Evolutionary conservation across 345 rosid genomes (phyloP).

Genomic region (Aurinia saxatilis): DNA sequence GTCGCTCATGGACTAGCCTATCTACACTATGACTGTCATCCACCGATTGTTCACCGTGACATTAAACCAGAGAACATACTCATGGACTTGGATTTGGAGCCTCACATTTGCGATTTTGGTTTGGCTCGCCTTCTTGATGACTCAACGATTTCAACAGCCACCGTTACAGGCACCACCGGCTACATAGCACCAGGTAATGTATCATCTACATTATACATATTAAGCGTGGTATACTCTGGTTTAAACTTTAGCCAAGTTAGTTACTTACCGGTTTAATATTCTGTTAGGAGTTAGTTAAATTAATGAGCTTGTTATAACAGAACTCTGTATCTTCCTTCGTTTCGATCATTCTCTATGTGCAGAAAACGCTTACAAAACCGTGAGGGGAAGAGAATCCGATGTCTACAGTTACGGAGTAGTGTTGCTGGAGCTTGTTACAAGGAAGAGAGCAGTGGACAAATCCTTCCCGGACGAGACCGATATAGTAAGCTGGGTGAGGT

Average conservation of each 20-base stretch:
- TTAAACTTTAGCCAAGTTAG: background rate
- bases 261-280: background rate
- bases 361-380: constrained; percentile 55
- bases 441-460: constrained; percentile 46
- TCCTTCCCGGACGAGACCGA: constrained; percentile 30
- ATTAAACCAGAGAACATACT: constrained; percentile 79
- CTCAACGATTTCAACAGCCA: constrained; percentile 33
- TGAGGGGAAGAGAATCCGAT: constrained; percentile 52
- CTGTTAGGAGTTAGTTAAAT: background rate
- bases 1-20: constrained; percentile 70
- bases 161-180: constrained; percentile 62
- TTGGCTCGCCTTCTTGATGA: constrained; percentile 61
- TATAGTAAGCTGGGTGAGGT: constrained; percentile 47
- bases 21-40: constrained; percentile 74
- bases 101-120: constrained; percentile 81
- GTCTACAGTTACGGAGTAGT: constrained; percentile 73
- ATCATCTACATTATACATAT: background rate
- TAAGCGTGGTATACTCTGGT: background rate
- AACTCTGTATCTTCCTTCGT: background rate
- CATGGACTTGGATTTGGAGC: constrained; percentile 60
- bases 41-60: constrained; percentile 69
- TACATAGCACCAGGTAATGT: constrained; percentile 78
- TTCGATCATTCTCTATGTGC: background rate
- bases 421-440: constrained; percentile 50
- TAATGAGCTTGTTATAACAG: background rate